Conservation (phyloP, 306 rosid species). For the Gynostemma pentaphyllum region DNA sequence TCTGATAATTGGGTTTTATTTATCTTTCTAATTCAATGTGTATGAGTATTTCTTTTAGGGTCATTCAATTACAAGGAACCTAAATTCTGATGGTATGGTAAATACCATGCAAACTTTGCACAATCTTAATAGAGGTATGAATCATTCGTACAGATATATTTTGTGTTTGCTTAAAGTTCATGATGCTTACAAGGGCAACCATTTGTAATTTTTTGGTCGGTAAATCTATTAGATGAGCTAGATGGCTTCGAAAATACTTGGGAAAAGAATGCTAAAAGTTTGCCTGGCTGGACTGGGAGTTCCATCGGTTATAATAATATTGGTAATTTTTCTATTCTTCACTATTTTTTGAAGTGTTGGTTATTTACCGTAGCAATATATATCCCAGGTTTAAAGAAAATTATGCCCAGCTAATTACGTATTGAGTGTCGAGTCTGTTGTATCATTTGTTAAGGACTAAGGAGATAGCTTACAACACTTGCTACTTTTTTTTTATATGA, state of each 20-base stretch:
- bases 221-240: constrained; percentile 48
- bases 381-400: neutral
- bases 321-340: neutral
- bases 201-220: neutral
- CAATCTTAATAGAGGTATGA: constrained; percentile 68
- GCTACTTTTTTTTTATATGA: too few species aligned
- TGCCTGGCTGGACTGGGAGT: constrained; percentile 50
- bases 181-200: neutral
- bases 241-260: constrained; percentile 61
- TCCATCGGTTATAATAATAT: neutral
- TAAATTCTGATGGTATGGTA: constrained; percentile 70
- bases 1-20: neutral
- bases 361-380: too few species aligned
- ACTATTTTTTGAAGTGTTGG: neutral
- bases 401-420: too few species aligned
- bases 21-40: neutral
- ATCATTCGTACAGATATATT: neutral
- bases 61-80: constrained; percentile 59
- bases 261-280: constrained; percentile 48
- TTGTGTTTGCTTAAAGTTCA: neutral
- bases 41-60: constrained; percentile 37
- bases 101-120: constrained; percentile 72
- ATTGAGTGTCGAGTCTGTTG: too few species aligned
- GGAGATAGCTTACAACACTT: neutral
- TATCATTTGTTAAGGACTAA: neutral